Conservation (phyloP, 345 rosid species). For the Populus tremula region DNA sequence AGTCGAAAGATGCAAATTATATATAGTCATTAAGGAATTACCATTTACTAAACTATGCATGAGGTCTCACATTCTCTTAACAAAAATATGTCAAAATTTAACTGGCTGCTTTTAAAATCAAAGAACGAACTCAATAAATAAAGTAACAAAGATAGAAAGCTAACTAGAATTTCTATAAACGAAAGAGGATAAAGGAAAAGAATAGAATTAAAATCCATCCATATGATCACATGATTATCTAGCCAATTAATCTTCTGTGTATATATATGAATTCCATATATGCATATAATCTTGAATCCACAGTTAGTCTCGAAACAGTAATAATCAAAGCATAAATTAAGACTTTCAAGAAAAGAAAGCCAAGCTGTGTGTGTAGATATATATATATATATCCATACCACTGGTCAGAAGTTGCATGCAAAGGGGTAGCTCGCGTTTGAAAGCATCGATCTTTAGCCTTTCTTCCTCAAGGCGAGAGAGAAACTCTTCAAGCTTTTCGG, state of each 20-base stretch:
- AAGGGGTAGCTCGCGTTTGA: constrained; percentile 98
- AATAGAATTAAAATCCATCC: not conserved
- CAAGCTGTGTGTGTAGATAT: not conserved
- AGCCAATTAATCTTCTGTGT: not conserved
- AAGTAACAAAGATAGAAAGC: constrained; percentile 24
- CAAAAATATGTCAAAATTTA: constrained; percentile 7
- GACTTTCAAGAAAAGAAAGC: not conserved
- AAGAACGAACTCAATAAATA: constrained; percentile 17
- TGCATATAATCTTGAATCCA: not conserved
- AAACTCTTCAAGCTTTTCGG: constrained; percentile 82
- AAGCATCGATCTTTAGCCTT: constrained; percentile 91
- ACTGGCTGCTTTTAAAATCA: constrained; percentile 22
- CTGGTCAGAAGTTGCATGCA: constrained; percentile 98
- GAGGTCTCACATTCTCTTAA: constrained; percentile 22
- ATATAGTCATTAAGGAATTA: not conserved
- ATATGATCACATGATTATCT: not conserved
- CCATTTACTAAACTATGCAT: not conserved
- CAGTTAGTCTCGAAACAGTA: not conserved
- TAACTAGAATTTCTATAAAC: constrained; percentile 42
- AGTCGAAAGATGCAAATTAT: not conserved
- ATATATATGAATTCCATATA: too few species aligned
- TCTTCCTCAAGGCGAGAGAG: constrained; percentile 86
- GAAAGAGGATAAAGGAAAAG: constrained; percentile 29
- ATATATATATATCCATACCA: constrained; percentile 38
- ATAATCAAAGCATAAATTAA: not conserved